A percentile compares a stretch with the other conserved stretches of the same genome.
Conservation (phyloP, 1,284 basidiomycete genomes). For the Rhodotorula sp. region DNA sequence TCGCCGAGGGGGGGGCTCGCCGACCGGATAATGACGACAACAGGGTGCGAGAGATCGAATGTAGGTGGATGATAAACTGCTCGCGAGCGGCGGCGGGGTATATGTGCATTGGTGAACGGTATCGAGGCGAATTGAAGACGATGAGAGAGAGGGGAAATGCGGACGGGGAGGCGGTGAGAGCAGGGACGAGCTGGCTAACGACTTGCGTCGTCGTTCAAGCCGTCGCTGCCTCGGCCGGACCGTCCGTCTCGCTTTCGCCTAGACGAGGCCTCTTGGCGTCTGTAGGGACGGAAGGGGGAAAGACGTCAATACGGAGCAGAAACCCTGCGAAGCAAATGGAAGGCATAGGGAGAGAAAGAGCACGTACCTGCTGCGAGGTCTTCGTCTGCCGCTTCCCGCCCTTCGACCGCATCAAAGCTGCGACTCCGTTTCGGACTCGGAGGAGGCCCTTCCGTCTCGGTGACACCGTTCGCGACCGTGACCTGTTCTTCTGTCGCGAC, state of each 20-base stretch:
- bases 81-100: background rate
- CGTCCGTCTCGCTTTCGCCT: no score
- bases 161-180: background rate
- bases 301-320: background rate
- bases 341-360: background rate
- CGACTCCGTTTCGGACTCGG: conserved; percentile 16
- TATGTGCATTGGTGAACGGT: no score
- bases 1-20: no score
- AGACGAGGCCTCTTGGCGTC: conserved; percentile 21
- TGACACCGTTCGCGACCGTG: background rate
- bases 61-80: background rate
- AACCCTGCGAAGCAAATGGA: background rate
- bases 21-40: background rate
- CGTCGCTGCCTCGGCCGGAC: background rate
- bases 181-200: background rate
- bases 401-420: background rate
- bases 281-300: background rate
- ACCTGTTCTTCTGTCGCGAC: background rate
- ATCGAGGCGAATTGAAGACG: background rate
- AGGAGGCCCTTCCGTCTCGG: background rate
- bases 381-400: background rate
- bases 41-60: background rate
- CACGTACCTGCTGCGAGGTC: conserved; percentile 2
- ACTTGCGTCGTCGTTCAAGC: background rate
- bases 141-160: no score